Conservation (phyloP, 2,329 filamentous ascomycete species). For the Ceratocystis diversiconidia region DNA sequence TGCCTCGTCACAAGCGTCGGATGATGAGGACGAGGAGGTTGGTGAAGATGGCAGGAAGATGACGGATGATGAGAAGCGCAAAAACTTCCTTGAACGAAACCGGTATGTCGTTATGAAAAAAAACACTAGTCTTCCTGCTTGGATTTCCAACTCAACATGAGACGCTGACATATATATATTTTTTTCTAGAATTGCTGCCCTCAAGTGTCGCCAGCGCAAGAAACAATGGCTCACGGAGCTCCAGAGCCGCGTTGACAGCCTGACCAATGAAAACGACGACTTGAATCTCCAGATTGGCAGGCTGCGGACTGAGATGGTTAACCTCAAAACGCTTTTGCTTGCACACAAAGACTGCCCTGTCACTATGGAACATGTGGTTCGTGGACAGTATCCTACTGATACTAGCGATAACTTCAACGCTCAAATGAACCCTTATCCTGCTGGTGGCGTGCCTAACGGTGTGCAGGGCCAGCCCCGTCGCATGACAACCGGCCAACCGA, state of each 20-base stretch:
- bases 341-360: conserved; percentile 95
- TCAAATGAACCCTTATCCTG: conserved; percentile 42
- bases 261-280: conserved; percentile 79
- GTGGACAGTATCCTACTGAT: conserved; percentile 37
- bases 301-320: conserved; percentile 83
- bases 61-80: conserved; percentile 96
- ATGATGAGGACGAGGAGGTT: conserved; percentile 19
- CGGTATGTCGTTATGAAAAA: conserved; percentile 44
- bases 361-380: conserved; percentile 56
- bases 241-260: conserved; percentile 87
- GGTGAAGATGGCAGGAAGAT: conserved; percentile 58
- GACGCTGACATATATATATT: conserved; percentile 5
- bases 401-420: conserved; percentile 38
- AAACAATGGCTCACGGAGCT: conserved; percentile 97
- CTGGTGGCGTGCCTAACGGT: background rate
- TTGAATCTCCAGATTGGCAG: conserved; percentile 71
- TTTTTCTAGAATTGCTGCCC: conserved; percentile 62
- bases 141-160: conserved; percentile 20
- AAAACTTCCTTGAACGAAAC: conserved; percentile 94
- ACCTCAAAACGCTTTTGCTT: conserved; percentile 79
- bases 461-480: conserved; percentile 11
- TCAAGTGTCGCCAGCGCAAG: conserved; percentile 95
- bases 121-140: conserved; percentile 1
- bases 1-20: conserved; percentile 29
- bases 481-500: conserved; percentile 14